These are phyloP conservation scores for Corinectria fuckeliana DNA, from an alignment of 2,329 filamentous ascomycete species.

Conservation along the genomic window DNA sequence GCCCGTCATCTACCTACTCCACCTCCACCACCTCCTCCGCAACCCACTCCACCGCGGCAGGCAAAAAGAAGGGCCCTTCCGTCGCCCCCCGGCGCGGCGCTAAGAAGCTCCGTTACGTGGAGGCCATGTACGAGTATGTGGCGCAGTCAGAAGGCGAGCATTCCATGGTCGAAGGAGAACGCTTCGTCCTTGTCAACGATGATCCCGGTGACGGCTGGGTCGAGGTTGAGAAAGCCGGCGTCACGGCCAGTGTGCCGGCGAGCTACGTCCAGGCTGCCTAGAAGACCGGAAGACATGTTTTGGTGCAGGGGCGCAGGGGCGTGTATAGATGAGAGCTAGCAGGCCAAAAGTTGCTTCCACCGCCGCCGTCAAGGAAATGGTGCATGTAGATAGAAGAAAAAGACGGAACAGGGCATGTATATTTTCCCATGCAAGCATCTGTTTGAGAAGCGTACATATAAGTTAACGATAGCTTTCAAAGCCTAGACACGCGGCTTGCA, in stretches of 20 bases:
- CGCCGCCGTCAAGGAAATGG: conserved; percentile 11
- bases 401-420: conserved; percentile 12
- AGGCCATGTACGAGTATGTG: conserved; percentile 90
- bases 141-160: conserved; percentile 87
- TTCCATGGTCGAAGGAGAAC: conserved; percentile 88
- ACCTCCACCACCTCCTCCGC: conserved; percentile 61
- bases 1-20: conserved; percentile 79
- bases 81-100: conserved; percentile 90
- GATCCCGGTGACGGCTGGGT: conserved; percentile 95
- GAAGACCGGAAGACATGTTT: conserved; percentile 21
- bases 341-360: conserved; percentile 12
- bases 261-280: conserved; percentile 86
- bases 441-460: conserved; percentile 23
- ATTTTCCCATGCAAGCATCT: conserved; percentile 24
- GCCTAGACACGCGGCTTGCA: not conserved
- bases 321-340: conserved; percentile 24
- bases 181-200: conserved; percentile 86
- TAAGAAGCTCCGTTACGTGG: conserved; percentile 92
- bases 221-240: conserved; percentile 91
- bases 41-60: conserved; percentile 41
- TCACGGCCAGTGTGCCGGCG: conserved; percentile 87
- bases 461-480: not conserved
- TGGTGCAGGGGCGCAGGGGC: not conserved
- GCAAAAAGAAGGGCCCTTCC: conserved; percentile 87
- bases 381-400: conserved; percentile 17